These are phyloP conservation scores for Cucumis cinereus DNA, from an alignment of 306 rosid species.

Conservation along the genomic window DNA sequence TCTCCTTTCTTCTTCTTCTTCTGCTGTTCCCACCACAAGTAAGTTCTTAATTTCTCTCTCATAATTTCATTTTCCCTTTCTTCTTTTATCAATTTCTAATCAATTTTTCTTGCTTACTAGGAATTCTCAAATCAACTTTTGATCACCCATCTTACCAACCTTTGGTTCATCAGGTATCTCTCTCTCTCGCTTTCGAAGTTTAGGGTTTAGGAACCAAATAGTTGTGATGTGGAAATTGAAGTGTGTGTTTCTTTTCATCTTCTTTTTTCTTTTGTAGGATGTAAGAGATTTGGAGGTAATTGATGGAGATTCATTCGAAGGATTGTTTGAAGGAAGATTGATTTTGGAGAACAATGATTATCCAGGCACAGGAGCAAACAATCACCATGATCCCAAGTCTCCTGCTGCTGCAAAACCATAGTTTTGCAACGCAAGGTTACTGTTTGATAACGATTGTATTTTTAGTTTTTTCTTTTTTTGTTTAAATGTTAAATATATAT, in stretches of 20 bases:
- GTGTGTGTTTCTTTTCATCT: neutral
- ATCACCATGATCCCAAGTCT: slow-evolving; percentile 39
- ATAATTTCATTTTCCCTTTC: neutral
- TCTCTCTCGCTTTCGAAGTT: neutral
- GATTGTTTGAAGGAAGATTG: slow-evolving; percentile 23
- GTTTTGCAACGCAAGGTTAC: neutral
- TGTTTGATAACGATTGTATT: neutral
- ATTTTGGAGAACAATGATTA: slow-evolving; percentile 42
- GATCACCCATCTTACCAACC: slow-evolving; percentile 17
- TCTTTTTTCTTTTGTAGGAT: slow-evolving; percentile 15
- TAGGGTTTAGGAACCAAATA: neutral
- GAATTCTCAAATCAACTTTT: slow-evolving; percentile 16
- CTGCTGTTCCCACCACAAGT: slow-evolving; percentile 26
- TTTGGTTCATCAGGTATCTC: slow-evolving; percentile 12
- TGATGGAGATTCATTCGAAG: slow-evolving; percentile 18
- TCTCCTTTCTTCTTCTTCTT: slow-evolving; percentile 8
- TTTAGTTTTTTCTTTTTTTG: neutral
- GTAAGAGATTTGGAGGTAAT: neutral
- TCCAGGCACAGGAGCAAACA: slow-evolving; percentile 60
- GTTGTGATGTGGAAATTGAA: neutral
- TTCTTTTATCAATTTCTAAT: neutral
- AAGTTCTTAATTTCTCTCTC: slow-evolving; percentile 5
- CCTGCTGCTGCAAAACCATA: slow-evolving; percentile 44
- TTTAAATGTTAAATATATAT: neutral
- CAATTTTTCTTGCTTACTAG: slow-evolving; percentile 10